These are phyloP conservation scores for Fusarium lateritium DNA, from an alignment of 2,329 filamentous ascomycete species.

Conservation along the genomic window DNA sequence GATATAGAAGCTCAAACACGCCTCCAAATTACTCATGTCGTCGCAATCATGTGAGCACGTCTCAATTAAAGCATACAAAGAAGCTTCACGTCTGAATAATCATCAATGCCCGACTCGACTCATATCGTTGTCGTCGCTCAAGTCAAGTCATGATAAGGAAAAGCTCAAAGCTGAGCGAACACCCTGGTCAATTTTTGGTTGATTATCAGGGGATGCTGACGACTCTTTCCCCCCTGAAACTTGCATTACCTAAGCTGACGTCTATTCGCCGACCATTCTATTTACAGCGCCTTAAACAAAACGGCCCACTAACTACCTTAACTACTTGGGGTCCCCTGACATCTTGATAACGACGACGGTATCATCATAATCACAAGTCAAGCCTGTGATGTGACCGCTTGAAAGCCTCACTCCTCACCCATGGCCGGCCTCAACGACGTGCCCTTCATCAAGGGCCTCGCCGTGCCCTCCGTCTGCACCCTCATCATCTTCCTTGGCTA, in stretches of 20 bases:
- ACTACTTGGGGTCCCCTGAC: constrained; percentile 1
- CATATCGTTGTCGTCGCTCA: neutral
- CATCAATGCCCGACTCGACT: constrained; percentile 6
- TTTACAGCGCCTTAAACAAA: constrained; percentile 17
- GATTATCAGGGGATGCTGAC: constrained; percentile 41
- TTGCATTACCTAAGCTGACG: constrained; percentile 44
- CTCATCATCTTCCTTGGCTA: constrained; percentile 80
- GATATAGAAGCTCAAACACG: constrained; percentile 23
- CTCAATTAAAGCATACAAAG: constrained; percentile 2
- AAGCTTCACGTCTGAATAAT: constrained; percentile 2
- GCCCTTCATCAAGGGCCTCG: constrained; percentile 67
- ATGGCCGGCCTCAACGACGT: constrained; percentile 62
- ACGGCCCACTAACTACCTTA: constrained; percentile 16
- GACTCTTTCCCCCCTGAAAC: constrained; percentile 33
- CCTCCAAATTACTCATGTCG: constrained; percentile 30
- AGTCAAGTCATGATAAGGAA: constrained; percentile 42
- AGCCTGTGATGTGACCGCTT: constrained; percentile 28
- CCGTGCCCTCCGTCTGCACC: constrained; percentile 76
- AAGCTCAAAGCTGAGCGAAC: constrained; percentile 1
- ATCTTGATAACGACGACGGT: constrained; percentile 9
- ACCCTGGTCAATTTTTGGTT: constrained; percentile 30
- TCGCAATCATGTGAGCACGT: constrained; percentile 10
- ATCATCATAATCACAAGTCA: constrained; percentile 3
- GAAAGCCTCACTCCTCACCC: constrained; percentile 9
- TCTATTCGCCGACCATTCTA: constrained; percentile 5